phyloP scores from a whole-genome alignment of 495 filamentous ascomycete genomes.

The Thermothielavioides terrestris region DNA sequence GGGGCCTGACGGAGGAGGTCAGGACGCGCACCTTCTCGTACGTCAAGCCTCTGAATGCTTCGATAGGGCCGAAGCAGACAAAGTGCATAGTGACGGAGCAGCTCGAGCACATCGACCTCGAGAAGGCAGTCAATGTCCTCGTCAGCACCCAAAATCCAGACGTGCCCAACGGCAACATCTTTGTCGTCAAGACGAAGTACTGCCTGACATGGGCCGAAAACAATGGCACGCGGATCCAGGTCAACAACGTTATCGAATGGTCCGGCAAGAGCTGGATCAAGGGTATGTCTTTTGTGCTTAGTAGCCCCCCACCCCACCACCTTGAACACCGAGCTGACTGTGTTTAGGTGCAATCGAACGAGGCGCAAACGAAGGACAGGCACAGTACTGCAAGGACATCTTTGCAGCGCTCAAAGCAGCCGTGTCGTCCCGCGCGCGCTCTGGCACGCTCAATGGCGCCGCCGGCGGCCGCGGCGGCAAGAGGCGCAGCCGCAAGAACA shows the following conservation, averaged over 20 bases:
- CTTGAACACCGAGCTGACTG: conserved; percentile 13
- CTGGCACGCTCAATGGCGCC: conserved; percentile 31
- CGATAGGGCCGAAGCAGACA: conserved; percentile 89
- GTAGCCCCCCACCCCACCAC: neutral
- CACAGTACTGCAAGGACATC: conserved; percentile 67
- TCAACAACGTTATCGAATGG: conserved; percentile 91
- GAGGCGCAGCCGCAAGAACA: conserved; percentile 53
- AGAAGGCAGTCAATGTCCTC: conserved; percentile 73
- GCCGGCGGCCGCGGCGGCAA: conserved; percentile 29
- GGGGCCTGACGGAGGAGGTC: conserved; percentile 63
- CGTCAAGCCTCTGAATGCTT: conserved; percentile 77
- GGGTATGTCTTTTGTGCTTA: conserved; percentile 53
- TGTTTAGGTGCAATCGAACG: conserved; percentile 95
- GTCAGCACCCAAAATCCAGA: conserved; percentile 85
- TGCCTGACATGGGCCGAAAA: conserved; percentile 85
- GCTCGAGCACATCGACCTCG: conserved; percentile 73
- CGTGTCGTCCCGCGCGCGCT: conserved; percentile 54
- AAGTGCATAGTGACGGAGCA: conserved; percentile 86
- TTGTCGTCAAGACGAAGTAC: conserved; percentile 85
- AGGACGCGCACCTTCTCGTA: conserved; percentile 72
- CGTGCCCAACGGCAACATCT: conserved; percentile 89
- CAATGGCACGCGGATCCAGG: conserved; percentile 72
- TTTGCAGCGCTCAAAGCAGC: conserved; percentile 62
- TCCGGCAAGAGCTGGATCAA: conserved; percentile 97
- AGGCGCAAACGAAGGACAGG: conserved; percentile 85